Percentiles rank a stretch among this genome's conserved stretches.
Evolutionary conservation across 352 stramenopile species (phyloP).

Genomic region (Phytophthora uliginosa): DNA sequence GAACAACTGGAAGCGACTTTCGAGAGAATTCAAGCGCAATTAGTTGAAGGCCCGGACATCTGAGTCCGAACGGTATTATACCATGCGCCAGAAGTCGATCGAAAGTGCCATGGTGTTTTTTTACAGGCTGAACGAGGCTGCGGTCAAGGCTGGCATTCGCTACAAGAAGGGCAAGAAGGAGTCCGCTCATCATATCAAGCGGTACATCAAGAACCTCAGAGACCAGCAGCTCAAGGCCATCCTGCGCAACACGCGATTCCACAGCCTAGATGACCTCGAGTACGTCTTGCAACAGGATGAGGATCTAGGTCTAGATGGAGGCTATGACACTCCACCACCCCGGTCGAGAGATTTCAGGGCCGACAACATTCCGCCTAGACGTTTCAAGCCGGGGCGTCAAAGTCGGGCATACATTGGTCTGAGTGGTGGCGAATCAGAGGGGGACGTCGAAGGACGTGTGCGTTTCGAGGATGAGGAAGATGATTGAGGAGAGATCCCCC

Average conservation of each 20-base stretch:
- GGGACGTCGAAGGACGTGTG: neutral
- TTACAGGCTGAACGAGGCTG: too few relatives aligned
- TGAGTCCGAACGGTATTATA: neutral
- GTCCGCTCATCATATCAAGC: too few relatives aligned
- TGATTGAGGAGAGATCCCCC: neutral
- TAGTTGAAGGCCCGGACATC: slow-evolving; percentile 5
- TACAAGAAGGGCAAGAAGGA: too few relatives aligned
- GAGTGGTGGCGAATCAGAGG: neutral
- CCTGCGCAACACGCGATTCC: too few relatives aligned
- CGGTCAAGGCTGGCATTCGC: too few relatives aligned
- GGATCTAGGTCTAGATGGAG: neutral
- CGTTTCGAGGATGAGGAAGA: neutral
- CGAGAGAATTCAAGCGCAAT: neutral
- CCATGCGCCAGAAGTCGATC: slow-evolving; percentile 4
- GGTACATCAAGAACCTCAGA: too few relatives aligned
- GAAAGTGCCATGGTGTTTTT: neutral
- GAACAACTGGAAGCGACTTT: neutral
- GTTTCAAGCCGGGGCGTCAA: neutral
- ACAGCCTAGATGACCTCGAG: neutral
- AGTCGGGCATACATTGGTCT: neutral
- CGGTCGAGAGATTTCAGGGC: neutral
- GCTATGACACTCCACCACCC: neutral
- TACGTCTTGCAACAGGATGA: slow-evolving; percentile 1
- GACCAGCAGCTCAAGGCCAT: too few relatives aligned
- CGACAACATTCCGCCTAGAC: neutral